Evolutionary conservation across 2,329 filamentous ascomycete genomes (phyloP), one percentile per base, ranked within the genome.

Genomic region (Ophiocordyceps polyrhachis-furcata): DNA sequence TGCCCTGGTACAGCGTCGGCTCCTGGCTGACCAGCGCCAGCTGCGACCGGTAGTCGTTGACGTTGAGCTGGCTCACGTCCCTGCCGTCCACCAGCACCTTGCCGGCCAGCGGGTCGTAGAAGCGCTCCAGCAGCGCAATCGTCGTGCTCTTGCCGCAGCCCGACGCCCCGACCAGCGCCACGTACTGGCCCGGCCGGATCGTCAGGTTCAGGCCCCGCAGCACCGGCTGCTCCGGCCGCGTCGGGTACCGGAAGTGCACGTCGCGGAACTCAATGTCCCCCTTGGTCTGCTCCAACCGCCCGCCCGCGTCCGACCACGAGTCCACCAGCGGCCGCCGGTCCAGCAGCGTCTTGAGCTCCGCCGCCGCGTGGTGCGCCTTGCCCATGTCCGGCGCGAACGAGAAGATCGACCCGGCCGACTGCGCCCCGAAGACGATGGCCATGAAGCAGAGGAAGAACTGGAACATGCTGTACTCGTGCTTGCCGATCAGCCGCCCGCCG

Each of bases 11-110:
- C 0, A 88, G 67, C 0, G 77, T 79, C 9, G 83, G 71, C 56
- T 88, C 82, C 58, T 88, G 83, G 4, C 80, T 75, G 0, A 88
- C 83, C 0, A 88, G 69, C 1, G 80, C 79, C 14, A 87, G 66
- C 32, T 74, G 62, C 45, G 69, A 67, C 40, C 83, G 73, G 56
- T 85, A 85, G 17, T 69, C 62, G 48, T 68, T 68, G 0, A 81
- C 66, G 45, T 79, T 73, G 44, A 85, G 57, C 1, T 66, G 56
- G 1, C 64, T 57, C 40, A 87, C 74, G 51, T 80, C 69, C 43
- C 65, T 64, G 5, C 69, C 74, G 55, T 83, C 78, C 55, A 76
- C 73, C 1, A 78, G 63, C 45, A 91, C 78, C 5, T 65, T 62
- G 7, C 85, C 85, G 11, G 68, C 63, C n/a, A 72, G 65, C 0